These are phyloP conservation scores for Alternaria viburni DNA, from an alignment of 2,329 filamentous ascomycete genomes.

Conservation along the genomic window DNA sequence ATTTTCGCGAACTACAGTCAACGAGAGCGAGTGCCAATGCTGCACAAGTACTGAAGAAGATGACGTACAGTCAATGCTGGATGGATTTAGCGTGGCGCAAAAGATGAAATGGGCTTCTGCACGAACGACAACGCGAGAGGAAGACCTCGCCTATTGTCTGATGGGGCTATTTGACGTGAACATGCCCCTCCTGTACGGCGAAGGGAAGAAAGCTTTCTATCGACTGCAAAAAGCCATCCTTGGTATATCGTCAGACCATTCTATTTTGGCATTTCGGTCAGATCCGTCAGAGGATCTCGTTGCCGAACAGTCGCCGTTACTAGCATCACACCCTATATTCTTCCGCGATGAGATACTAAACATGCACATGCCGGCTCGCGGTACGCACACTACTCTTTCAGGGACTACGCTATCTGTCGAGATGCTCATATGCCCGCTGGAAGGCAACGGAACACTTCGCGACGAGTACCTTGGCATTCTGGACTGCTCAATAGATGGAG, in stretches of 20 bases:
- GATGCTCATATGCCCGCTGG: background rate
- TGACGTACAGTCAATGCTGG: background rate
- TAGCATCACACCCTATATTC: background rate
- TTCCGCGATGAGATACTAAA: background rate
- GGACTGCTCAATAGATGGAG: background rate
- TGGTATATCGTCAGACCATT: background rate
- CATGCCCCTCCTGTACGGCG: conserved; percentile 33
- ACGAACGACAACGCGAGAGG: conserved; percentile 11
- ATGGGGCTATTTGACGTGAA: conserved; percentile 25
- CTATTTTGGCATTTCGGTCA: background rate
- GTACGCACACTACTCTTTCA: background rate
- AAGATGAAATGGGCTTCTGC: background rate
- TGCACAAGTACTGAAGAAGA: background rate
- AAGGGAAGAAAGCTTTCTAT: conserved; percentile 25
- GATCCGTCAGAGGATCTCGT: background rate
- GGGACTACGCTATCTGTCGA: background rate
- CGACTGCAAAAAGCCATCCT: conserved; percentile 27
- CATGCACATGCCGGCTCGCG: background rate
- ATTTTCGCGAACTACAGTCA: background rate
- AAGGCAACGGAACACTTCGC: too few species aligned
- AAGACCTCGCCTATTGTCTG: conserved; percentile 26
- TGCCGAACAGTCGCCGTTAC: background rate
- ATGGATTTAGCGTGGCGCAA: background rate
- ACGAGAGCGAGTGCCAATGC: background rate
- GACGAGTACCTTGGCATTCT: background rate